These are phyloP conservation scores for Exsudoporus floridanus DNA, from an alignment of 1,284 basidiomycete genomes.

Conservation along the genomic window DNA sequence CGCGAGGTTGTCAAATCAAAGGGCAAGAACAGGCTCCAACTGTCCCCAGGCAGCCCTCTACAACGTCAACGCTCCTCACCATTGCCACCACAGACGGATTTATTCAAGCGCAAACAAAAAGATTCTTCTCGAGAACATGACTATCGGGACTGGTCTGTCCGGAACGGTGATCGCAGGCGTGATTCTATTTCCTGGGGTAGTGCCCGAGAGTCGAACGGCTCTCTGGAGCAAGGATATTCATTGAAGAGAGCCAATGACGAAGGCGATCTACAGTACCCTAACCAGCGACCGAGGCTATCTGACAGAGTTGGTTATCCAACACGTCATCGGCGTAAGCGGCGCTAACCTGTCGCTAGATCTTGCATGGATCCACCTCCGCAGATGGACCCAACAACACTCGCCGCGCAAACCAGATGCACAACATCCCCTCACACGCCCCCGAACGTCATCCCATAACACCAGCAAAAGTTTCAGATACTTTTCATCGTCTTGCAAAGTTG, in stretches of 20 bases:
- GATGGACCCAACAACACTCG: slow-evolving; percentile 7
- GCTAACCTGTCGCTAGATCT: slow-evolving; percentile 21
- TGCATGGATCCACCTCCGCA: slow-evolving; percentile 8
- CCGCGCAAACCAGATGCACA: slow-evolving; percentile 8
- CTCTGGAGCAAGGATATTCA: slow-evolving; percentile 18
- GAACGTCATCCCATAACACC: slow-evolving; percentile 7
- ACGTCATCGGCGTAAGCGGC: background rate
- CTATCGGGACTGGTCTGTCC: slow-evolving; percentile 17
- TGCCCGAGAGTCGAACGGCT: slow-evolving; percentile 22
- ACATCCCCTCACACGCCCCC: background rate
- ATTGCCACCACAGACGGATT: slow-evolving; percentile 32
- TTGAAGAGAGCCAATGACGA: slow-evolving; percentile 33
- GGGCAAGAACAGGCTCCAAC: slow-evolving; percentile 23
- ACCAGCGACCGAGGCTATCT: slow-evolving; percentile 29
- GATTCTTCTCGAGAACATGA: slow-evolving; percentile 27
- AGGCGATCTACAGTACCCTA: slow-evolving; percentile 22
- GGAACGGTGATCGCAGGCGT: slow-evolving; percentile 27
- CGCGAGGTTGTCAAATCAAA: slow-evolving; percentile 23
- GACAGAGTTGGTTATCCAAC: slow-evolving; percentile 27
- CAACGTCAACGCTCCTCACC: slow-evolving; percentile 32
- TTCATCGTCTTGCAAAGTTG: slow-evolving; percentile 44
- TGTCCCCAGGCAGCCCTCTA: slow-evolving; percentile 23
- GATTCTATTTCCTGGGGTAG: slow-evolving; percentile 30
- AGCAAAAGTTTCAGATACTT: slow-evolving; percentile 25
- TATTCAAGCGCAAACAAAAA: slow-evolving; percentile 33